Base-by-base conservation (phyloP, 345 rosid species). In the Iberis pinnata region DNA sequence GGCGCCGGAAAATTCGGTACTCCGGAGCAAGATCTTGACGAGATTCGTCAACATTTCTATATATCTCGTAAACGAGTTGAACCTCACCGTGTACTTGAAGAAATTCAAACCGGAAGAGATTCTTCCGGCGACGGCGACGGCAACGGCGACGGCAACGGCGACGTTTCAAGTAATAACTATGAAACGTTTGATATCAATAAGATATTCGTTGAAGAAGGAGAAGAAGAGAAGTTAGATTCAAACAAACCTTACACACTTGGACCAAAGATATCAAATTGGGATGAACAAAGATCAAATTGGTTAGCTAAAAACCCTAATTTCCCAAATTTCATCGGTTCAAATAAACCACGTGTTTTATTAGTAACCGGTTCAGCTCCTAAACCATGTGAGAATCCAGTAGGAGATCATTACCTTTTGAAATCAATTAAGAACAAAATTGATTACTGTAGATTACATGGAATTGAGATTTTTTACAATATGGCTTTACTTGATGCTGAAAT, bases 1-100 rank as follows among this genome's bases (percentile, higher is more conserved):
- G 98, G 96, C 15, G 95, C 92, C 27, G 96, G 95, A 2, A 84
- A 83, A 51, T 85, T 78, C 62, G 92, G 93, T 9, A 85, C 95
- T 20, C 98, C 95, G 8, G 85, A 75, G 75, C 85, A 90, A 66
- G 96, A 92, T 74, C 70, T 85, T 49, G 61, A 56, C 58, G 88
- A 84, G 44, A 65, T 92, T 53, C 83, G 81, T 37, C 76, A 70
- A 27, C 95, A 75, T 55, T 64, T 90, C 63, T 52, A 72, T 46
- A 2, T 54, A 12, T n/a, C n/a, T n/a, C 78, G 70, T 41, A 80
- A 56, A 1, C 81, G n/a, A n/a, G n/a, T n/a, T n/a, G n/a, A 81
- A 69, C 76, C 80, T 51, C 82, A 76, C 65, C 90, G 95, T 62
- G 80, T 79, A 26, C 85, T 76, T 26, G 83, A 69, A 35, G 95